Base-by-base conservation (phyloP, 2,329 filamentous ascomycete species). In the Fusarium sp. region DNA sequence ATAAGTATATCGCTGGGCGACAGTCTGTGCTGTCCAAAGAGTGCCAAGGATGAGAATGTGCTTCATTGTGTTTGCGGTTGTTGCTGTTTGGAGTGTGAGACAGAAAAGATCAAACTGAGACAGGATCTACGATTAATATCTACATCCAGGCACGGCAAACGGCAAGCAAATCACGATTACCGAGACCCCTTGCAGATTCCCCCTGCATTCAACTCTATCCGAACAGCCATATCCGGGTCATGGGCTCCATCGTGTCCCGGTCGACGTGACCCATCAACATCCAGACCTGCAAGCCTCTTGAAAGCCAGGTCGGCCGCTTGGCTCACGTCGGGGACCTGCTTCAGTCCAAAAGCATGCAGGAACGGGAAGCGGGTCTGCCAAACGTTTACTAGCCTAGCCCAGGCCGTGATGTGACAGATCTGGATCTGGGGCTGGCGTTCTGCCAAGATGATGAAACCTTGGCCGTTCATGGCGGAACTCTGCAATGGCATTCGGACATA, bases 1-100 rank as follows among this genome's bases (percentile, higher is more conserved):
- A 41, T 78, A 78, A 60, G 72, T 78, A 48, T 78, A 78, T 66
- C 72, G 73, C 54, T 77, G 71, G 16, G 75, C 75, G 27, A 65
- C 64, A 39, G 58, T 61, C 27, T 71, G 71, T 39, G 66, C 37
- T 27, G 67, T 67, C 57, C 67, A 70, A 32, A 71, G 27, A 3
- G 68, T 52, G 45, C 45, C 18, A 10, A 76, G 52, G 37, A 77
- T 25, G 8, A 70, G 52, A 30, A 48, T 35, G 39, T 57, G 18
- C 48, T 78, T 78, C 76, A 78, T 78, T 45, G 57, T 71, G 63
- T 23, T 64, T 25, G 18, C 34, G 35, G 56, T 41, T 41, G 35
- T 41, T 58, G 32, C 18, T 58, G 61, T n/a, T 23, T 37, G 35
- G 50, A 41, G 34, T 74, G 58, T 74, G 58, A 66, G 57, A 70